Percentiles rank a stretch among this genome's conserved stretches.
Conservation (phyloP, 169 alveolate genomes). For the Plasmodium falciparum region DNA sequence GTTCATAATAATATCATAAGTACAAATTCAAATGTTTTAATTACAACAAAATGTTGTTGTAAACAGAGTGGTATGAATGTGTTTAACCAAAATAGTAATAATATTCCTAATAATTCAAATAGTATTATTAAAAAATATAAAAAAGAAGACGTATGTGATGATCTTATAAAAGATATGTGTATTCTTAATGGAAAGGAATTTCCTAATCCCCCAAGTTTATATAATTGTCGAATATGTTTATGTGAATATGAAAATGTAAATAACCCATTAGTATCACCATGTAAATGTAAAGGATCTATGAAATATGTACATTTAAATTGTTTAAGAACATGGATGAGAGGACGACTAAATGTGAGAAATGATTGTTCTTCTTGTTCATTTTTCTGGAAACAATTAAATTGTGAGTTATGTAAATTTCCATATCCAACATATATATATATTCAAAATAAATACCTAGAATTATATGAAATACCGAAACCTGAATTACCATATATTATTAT, state of each 20-base stretch:
- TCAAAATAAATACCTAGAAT: conserved; percentile 85
- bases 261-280: conserved; percentile 96
- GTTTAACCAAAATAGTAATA: too few relatives aligned
- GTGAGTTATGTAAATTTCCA: conserved; percentile 95
- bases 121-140: neutral
- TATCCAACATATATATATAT: conserved; percentile 87
- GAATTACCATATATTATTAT: conserved; percentile 89
- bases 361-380: conserved; percentile 81
- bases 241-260: conserved; percentile 87
- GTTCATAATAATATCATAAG: too few relatives aligned
- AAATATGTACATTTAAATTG: conserved; percentile 95
- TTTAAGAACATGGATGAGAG: conserved; percentile 94
- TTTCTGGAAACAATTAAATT: conserved; percentile 91
- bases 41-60: too few relatives aligned
- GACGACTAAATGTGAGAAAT: conserved; percentile 84
- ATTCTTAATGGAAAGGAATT: neutral
- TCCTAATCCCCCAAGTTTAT: conserved; percentile 33
- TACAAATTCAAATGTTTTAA: too few relatives aligned
- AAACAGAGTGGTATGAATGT: too few relatives aligned
- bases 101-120: too few relatives aligned
- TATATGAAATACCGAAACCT: conserved; percentile 91
- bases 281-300: conserved; percentile 97
- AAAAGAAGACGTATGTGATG: neutral
- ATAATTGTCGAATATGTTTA: conserved; percentile 92
- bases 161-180: neutral